A percentile compares a stretch with the other conserved stretches of the same genome.
Conservation (phyloP, 352 stramenopile species). For the Blastocystis sp. region DNA sequence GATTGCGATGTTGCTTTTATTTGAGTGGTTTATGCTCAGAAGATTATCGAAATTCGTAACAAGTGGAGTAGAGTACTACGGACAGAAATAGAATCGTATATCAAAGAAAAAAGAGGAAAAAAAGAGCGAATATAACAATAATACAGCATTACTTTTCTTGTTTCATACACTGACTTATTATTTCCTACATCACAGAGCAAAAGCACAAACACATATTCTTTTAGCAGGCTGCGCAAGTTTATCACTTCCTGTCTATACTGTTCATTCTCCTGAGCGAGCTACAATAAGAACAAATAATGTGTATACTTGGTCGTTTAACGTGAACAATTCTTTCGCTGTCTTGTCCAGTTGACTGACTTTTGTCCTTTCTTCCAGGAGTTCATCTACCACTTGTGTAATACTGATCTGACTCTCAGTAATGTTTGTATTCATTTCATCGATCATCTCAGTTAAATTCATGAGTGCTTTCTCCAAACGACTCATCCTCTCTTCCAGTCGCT, state of each 20-base stretch:
- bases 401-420: not conserved
- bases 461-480: not conserved
- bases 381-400: not conserved
- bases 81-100: not conserved
- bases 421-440: not conserved
- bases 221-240: not conserved
- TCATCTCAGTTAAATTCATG: not conserved
- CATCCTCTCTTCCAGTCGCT: not conserved
- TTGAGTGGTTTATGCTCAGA: not conserved
- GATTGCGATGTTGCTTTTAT: not conserved
- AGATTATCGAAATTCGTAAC: constrained; percentile 3
- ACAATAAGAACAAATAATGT: not conserved
- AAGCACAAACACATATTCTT: constrained; percentile 27
- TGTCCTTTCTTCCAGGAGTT: not conserved
- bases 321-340: not conserved
- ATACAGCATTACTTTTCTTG: not conserved
- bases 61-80: not conserved
- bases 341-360: not conserved
- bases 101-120: not conserved
- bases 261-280: constrained; percentile 2
- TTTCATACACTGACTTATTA: constrained; percentile 11
- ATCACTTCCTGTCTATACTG: not conserved
- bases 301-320: not conserved
- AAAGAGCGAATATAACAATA: not conserved
- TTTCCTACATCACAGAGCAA: not conserved